phyloP scores from a whole-genome alignment of 768 basidiomycete genomes.

The Tulasnella sp. region DNA sequence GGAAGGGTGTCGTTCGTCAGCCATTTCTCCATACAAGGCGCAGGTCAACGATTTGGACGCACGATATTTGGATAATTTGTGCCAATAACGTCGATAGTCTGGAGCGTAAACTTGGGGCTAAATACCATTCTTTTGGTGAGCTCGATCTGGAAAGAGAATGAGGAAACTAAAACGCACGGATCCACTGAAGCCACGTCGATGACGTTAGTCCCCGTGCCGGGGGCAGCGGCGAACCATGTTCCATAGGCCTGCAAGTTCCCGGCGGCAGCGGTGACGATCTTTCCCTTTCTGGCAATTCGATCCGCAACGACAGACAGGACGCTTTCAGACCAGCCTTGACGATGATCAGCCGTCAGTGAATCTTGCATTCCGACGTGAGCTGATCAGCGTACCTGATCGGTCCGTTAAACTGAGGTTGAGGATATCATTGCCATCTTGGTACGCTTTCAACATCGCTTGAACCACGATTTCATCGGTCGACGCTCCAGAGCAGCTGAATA shows the following conservation, averaged over 20 bases:
- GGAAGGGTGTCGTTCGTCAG: not conserved
- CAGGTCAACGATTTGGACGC: not conserved
- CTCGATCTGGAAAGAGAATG: not conserved
- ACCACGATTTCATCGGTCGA: slow-evolving; percentile 19
- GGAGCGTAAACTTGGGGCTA: not conserved
- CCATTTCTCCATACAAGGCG: too few relatives aligned
- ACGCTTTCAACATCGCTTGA: slow-evolving; percentile 19
- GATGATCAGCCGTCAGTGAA: not conserved
- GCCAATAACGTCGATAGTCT: slow-evolving; percentile 27
- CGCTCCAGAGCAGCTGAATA: slow-evolving; percentile 25
- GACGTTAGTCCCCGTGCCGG: slow-evolving; percentile 36
- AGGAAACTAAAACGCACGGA: not conserved
- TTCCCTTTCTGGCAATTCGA: slow-evolving; percentile 53
- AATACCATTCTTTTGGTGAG: not conserved
- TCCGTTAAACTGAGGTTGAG: slow-evolving; percentile 15
- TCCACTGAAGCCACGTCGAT: slow-evolving; percentile 36
- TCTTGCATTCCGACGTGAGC: too few relatives aligned
- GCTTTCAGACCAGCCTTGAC: slow-evolving; percentile 58
- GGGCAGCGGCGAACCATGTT: slow-evolving; percentile 36
- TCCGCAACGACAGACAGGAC: slow-evolving; percentile 53
- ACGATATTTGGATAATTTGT: slow-evolving; percentile 34
- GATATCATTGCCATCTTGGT: slow-evolving; percentile 24
- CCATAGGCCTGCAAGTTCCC: slow-evolving; percentile 37
- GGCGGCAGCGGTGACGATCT: slow-evolving; percentile 46
- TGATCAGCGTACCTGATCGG: not conserved